Evolutionary conservation across 2,329 filamentous ascomycete genomes (phyloP).

Genomic region (Macrophomina tecta): DNA sequence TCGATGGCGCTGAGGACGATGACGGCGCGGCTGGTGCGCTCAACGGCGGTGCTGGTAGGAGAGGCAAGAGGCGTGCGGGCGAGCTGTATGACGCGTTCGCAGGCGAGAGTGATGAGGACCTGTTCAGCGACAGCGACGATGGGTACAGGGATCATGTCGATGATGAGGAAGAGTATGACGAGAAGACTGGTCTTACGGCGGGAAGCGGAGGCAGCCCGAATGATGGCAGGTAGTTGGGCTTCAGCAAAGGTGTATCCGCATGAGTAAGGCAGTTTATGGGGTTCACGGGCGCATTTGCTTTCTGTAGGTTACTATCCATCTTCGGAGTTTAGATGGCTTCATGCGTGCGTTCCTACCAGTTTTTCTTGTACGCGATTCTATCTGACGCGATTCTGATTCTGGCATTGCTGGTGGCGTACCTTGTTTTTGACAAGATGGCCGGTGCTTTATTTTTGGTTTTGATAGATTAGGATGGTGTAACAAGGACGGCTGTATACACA

Average conservation of each 20-base stretch:
- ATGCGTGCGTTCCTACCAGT: neutral
- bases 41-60: constrained; percentile 44
- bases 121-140: constrained; percentile 54
- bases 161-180: constrained; percentile 23
- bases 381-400: neutral
- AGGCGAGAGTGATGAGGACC: constrained; percentile 81
- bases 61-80: constrained; percentile 70
- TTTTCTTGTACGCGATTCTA: neutral
- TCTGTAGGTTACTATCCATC: too few relatives aligned
- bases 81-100: constrained; percentile 98
- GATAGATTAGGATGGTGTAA: neutral
- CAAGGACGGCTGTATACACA: neutral
- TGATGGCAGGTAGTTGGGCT: neutral
- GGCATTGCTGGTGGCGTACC: neutral
- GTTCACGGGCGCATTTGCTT: too few relatives aligned
- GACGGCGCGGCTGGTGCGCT: constrained; percentile 54
- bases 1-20: constrained; percentile 76
- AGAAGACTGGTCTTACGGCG: constrained; percentile 35
- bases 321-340: neutral
- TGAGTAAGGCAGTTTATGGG: too few relatives aligned
- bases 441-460: too few relatives aligned
- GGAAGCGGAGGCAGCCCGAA: neutral
- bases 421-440: neutral
- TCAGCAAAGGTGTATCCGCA: neutral
- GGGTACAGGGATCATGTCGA: constrained; percentile 30